Base-by-base conservation (phyloP, 1,284 basidiomycete genomes). In the Ceraceosorus guamensis region DNA sequence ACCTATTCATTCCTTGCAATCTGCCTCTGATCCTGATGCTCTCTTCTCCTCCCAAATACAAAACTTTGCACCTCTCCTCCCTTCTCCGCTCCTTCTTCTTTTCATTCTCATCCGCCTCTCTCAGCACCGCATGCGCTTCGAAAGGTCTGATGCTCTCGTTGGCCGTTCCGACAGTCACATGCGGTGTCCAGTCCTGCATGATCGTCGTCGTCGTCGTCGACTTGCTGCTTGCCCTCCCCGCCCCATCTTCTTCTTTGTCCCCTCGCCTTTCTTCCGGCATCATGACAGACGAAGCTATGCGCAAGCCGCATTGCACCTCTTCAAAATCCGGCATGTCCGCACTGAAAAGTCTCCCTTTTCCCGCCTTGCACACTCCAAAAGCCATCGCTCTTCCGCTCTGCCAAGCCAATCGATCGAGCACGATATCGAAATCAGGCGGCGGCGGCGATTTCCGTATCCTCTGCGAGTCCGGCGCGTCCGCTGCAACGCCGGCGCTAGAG, bases 111-210 rank as follows among this genome's bases (percentile, higher is more conserved):
- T 60, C 57, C 7, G 55, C 60, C 10, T 50, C 48, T 4, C 50
- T 5, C 8, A 90, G 84, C 57, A 93, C 68, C 0, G 63, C 73
- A 70, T 79, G 84, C 8, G 84, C 88, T 78, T 95, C 89, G 46
- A 87, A 83, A 1, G 90, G 82, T 0, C 75, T 67, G 1, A 93
- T 80, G 2, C 78, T 77, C 14, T 77, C 72, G 44, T 80, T 71
- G 53, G 75, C 68, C 4, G 89, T 93, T 2, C 89, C 95, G 4
- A 97, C 84, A 0, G 95, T 98, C 58, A 98, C 83, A 75, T 98
- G 95, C 62, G 92, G 57, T 0, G 53, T 53, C 48, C 64, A 65
- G n/a, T n/a, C n/a, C n/a, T n/a, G n/a, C n/a, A n/a, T n/a, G n/a
- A n/a, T n/a, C n/a, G n/a, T n/a, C n/a, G n/a, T n/a, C n/a, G n/a